phyloP scores from a whole-genome alignment of 2,329 filamentous ascomycete genomes.

The Didymella pinodella region DNA sequence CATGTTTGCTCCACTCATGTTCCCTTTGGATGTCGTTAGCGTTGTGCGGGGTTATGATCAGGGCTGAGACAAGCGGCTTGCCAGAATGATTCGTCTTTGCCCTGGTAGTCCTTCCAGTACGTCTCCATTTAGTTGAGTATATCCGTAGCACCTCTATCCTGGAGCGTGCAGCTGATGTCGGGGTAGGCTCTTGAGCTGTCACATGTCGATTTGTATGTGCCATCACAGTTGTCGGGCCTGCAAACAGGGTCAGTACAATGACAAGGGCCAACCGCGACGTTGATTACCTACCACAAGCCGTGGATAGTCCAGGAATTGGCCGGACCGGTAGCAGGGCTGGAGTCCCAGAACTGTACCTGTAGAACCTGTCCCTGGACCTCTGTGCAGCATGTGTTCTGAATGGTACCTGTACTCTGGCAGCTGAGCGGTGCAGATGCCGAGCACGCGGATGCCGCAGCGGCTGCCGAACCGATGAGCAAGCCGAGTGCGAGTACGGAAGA shows the following conservation, averaged over 20 bases:
- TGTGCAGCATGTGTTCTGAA: constrained; percentile 9
- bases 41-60: neutral
- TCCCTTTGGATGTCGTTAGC: constrained; percentile 2
- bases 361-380: constrained; percentile 9
- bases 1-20: constrained; percentile 14
- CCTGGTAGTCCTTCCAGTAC: constrained; percentile 13
- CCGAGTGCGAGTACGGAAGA: constrained; percentile 2
- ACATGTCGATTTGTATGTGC: constrained; percentile 8
- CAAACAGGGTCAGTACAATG: neutral
- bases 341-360: constrained; percentile 15
- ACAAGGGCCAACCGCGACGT: no score
- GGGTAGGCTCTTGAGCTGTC: constrained; percentile 9
- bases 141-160: neutral
- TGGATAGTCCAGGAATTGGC: constrained; percentile 14
- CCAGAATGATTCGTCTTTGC: constrained; percentile 10
- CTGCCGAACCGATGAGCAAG: constrained; percentile 2
- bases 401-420: constrained; percentile 7
- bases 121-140: constrained; percentile 10
- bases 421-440: constrained; percentile 12
- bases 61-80: neutral
- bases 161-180: constrained; percentile 10
- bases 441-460: constrained; percentile 6
- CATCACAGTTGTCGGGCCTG: constrained; percentile 12
- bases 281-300: constrained; percentile 3
- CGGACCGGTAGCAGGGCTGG: constrained; percentile 12